phyloP scores from a whole-genome alignment of 306 rosid genomes.

The Comarum palustre region DNA sequence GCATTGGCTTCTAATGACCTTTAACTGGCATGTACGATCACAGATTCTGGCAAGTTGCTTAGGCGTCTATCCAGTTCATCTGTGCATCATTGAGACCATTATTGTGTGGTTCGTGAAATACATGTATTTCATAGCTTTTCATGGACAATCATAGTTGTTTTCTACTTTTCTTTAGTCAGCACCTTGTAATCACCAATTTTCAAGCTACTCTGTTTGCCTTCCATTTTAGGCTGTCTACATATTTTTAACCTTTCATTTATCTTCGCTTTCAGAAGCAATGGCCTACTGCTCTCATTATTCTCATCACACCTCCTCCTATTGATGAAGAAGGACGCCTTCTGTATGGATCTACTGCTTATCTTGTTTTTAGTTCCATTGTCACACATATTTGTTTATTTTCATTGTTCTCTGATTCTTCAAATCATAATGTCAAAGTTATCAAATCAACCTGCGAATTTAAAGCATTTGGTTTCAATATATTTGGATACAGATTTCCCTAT shows the following conservation, averaged over 20 bases:
- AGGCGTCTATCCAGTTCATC: neutral
- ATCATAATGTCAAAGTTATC: conserved; percentile 1
- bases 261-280: conserved; percentile 56
- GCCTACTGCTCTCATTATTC: conserved; percentile 59
- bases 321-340: conserved; percentile 69
- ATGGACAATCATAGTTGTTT: neutral
- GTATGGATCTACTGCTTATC: conserved; percentile 33
- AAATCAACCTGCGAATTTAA: neutral
- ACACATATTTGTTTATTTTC: neutral
- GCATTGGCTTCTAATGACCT: neutral
- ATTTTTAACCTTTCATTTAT: conserved; percentile 10
- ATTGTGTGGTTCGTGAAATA: neutral
- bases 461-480: neutral
- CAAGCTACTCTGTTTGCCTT: neutral
- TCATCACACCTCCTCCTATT: conserved; percentile 84
- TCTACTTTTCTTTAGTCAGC: neutral
- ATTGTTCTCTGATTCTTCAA: neutral
- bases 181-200: neutral
- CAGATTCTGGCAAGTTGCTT: neutral
- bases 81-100: neutral
- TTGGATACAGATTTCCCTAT: conserved; percentile 48
- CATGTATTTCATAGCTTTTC: neutral
- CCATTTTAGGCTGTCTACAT: conserved; percentile 10
- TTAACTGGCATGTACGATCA: neutral
- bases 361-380: conserved; percentile 7